phyloP scores from a whole-genome alignment of 176 grass and related monocot species.

The Lolium multiflorum region DNA sequence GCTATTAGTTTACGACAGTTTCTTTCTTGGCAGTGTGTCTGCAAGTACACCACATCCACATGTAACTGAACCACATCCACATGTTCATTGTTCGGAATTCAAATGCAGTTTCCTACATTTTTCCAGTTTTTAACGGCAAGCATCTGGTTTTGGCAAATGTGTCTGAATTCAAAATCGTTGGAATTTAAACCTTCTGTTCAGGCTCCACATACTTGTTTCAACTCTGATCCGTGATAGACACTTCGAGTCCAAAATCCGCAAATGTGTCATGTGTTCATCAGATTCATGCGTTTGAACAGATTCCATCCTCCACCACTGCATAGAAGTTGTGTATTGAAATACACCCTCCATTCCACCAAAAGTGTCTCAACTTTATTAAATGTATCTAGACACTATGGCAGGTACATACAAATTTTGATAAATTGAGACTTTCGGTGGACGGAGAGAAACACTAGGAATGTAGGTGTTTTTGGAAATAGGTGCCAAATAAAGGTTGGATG shows the following conservation, averaged over 20 bases:
- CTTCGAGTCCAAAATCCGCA: not conserved
- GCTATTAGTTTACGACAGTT: not conserved
- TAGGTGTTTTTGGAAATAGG: too few relatives aligned
- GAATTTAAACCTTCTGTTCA: not conserved
- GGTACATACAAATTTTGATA: too few relatives aligned
- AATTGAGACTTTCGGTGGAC: too few relatives aligned
- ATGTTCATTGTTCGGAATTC: constrained; percentile 35
- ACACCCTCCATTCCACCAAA: too few relatives aligned
- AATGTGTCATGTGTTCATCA: not conserved
- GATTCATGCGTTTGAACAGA: too few relatives aligned
- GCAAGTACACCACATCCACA: not conserved
- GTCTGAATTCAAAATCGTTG: too few relatives aligned
- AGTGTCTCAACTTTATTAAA: too few relatives aligned
- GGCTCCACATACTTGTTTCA: not conserved
- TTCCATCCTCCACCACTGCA: not conserved
- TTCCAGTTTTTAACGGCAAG: not conserved
- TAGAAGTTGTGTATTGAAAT: too few relatives aligned
- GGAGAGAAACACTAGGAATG: too few relatives aligned
- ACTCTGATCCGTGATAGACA: not conserved
- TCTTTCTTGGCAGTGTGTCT: not conserved
- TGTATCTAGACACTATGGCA: too few relatives aligned
- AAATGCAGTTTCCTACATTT: not conserved
- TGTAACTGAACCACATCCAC: constrained; percentile 10
- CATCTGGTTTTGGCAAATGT: not conserved
- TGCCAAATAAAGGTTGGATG: too few relatives aligned